These are phyloP conservation scores for Aquanectria penicillioides DNA, from an alignment of 2,329 filamentous ascomycete species.

Conservation along the genomic window DNA sequence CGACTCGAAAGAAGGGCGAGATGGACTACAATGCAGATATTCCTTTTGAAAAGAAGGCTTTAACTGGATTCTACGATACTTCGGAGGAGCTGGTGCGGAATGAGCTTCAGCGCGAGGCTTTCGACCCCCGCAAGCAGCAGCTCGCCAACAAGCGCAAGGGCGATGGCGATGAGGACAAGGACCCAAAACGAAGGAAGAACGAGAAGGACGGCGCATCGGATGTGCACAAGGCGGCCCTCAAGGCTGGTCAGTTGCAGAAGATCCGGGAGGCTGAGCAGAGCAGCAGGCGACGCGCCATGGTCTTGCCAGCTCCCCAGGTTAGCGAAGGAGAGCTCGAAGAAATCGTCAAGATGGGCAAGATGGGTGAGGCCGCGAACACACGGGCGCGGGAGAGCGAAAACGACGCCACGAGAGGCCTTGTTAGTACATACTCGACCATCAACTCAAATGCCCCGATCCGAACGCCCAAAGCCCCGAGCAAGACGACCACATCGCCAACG, in stretches of 20 bases:
- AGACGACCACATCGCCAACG: slow-evolving; percentile 95
- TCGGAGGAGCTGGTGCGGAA: slow-evolving; percentile 82
- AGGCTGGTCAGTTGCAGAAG: slow-evolving; percentile 93
- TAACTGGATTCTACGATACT: slow-evolving; percentile 93
- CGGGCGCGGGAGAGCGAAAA: slow-evolving; percentile 83
- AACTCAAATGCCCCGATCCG: slow-evolving; percentile 87
- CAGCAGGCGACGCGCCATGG: slow-evolving; percentile 87
- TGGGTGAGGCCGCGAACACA: slow-evolving; percentile 84
- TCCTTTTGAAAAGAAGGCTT: slow-evolving; percentile 93
- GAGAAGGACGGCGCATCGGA: slow-evolving; percentile 84
- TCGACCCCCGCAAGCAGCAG: slow-evolving; percentile 93
- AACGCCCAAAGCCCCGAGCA: slow-evolving; percentile 92
- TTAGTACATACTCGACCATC: slow-evolving; percentile 86
- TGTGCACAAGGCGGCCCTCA: slow-evolving; percentile 86
- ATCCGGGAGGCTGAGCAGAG: slow-evolving; percentile 96
- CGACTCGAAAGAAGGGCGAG: slow-evolving; percentile 89
- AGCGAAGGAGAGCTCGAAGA: slow-evolving; percentile 93
- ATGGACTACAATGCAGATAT: slow-evolving; percentile 99
- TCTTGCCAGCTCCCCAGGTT: slow-evolving; percentile 89
- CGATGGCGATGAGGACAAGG: slow-evolving; percentile 84
- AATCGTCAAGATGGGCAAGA: slow-evolving; percentile 98
- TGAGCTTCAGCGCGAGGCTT: slow-evolving; percentile 83
- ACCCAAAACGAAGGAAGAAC: slow-evolving; percentile 88
- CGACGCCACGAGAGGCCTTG: slow-evolving; percentile 82
- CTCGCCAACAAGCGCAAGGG: slow-evolving; percentile 92